Conservation (phyloP, 2,329 filamentous ascomycete species). For the Aspergillus ochraceoroseus region DNA sequence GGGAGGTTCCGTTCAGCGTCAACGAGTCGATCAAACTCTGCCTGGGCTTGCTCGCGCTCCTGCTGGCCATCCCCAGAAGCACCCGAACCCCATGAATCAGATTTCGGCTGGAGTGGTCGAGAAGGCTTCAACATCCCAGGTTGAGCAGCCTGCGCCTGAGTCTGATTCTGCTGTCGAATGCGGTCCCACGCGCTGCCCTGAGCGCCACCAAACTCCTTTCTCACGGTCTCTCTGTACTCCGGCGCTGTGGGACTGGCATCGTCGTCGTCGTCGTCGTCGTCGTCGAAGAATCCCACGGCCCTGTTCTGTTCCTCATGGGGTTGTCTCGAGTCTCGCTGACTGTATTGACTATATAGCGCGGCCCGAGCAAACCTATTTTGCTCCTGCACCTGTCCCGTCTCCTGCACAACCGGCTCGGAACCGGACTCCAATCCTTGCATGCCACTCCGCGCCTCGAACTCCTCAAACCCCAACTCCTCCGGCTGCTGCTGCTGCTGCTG, state of each 20-base stretch:
- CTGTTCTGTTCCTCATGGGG: constrained; percentile 11
- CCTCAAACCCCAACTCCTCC: too few relatives aligned
- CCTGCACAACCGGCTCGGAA: too few relatives aligned
- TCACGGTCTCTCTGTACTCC: constrained; percentile 27
- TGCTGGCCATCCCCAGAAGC: constrained; percentile 22
- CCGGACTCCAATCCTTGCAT: too few relatives aligned
- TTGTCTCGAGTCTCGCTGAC: background rate
- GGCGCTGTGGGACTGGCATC: constrained; percentile 37
- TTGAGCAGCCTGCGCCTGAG: constrained; percentile 1
- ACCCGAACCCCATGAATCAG: constrained; percentile 1
- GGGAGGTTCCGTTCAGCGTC: constrained; percentile 37
- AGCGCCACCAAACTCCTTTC: constrained; percentile 5
- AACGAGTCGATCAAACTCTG: constrained; percentile 43
- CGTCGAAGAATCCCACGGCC: constrained; percentile 31
- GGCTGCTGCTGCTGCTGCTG: background rate
- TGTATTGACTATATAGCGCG: background rate
- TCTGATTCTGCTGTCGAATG: constrained; percentile 30
- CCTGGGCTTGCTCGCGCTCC: constrained; percentile 40
- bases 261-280: constrained; percentile 36
- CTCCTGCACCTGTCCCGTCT: constrained; percentile 1
- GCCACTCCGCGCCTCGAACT: too few relatives aligned
- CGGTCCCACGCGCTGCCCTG: constrained; percentile 38
- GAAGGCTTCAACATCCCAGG: background rate
- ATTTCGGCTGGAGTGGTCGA: background rate
- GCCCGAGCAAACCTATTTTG: too few relatives aligned